Conservation (phyloP, 192 early-diverging fungal genomes). For the Coemansia sp. region DNA sequence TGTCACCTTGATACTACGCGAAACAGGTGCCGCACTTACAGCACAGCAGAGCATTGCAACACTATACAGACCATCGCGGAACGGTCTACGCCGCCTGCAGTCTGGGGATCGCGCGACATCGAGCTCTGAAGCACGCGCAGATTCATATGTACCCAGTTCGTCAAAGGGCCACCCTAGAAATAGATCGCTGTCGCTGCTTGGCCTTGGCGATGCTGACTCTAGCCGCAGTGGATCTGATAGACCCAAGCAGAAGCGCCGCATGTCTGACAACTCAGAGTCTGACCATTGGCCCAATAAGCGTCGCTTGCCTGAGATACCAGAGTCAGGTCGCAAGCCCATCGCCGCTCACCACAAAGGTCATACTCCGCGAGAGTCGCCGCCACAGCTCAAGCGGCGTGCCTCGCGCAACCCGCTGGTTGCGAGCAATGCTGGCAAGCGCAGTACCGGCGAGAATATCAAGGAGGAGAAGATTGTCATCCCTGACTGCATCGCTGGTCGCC, state of each 20-base stretch:
- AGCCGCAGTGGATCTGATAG: background rate
- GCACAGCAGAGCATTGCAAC: constrained; percentile 18
- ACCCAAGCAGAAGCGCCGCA: constrained; percentile 25
- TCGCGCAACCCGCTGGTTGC: background rate
- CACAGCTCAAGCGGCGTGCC: background rate
- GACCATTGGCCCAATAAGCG: background rate
- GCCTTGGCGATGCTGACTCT: background rate
- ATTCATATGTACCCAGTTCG: constrained; percentile 2
- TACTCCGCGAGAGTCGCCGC: background rate
- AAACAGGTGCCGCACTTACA: constrained; percentile 13
- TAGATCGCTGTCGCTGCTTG: constrained; percentile 28
- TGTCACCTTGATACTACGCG: constrained; percentile 10
- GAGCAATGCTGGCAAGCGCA: constrained; percentile 1
- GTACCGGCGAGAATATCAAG: background rate
- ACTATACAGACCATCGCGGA: constrained; percentile 27
- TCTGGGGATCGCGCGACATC: constrained; percentile 17
- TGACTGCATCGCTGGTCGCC: constrained; percentile 34
- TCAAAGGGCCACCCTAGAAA: constrained; percentile 16
- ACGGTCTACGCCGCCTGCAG: constrained; percentile 32
- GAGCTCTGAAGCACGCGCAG: background rate
- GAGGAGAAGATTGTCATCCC: constrained; percentile 41
- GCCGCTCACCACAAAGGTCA: background rate
- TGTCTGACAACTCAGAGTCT: constrained; percentile 21
- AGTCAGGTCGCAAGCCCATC: background rate
- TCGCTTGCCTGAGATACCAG: background rate